Evolutionary conservation across 2,329 filamentous ascomycete genomes (phyloP).

Genomic region (Daldinia eschscholtzii): DNA sequence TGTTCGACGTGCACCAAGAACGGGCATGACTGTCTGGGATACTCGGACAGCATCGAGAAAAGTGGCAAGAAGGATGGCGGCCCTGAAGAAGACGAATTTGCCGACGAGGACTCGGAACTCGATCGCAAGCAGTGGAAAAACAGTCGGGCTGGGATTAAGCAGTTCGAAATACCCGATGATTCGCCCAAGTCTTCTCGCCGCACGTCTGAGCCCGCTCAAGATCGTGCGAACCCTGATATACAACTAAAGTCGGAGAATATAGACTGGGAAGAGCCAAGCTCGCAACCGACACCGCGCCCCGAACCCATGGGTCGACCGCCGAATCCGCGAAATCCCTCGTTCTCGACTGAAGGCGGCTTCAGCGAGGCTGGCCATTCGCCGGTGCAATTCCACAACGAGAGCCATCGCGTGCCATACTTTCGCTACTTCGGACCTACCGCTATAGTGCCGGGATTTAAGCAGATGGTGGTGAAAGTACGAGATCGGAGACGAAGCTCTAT

Average conservation of each 20-base stretch:
- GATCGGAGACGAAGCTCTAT: conserved; percentile 74
- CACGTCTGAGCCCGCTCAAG: conserved; percentile 46
- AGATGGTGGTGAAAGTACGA: conserved; percentile 86
- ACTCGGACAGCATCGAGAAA: conserved; percentile 67
- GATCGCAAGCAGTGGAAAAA: conserved; percentile 51
- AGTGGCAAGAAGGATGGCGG: conserved; percentile 52
- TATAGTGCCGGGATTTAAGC: conserved; percentile 91
- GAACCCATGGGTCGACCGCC: conserved; percentile 45
- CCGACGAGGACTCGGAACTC: conserved; percentile 51
- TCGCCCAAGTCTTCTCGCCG: conserved; percentile 41
- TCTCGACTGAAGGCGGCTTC: conserved; percentile 57
- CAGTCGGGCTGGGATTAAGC: conserved; percentile 45
- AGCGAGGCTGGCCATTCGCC: conserved; percentile 60
- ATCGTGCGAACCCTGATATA: conserved; percentile 43
- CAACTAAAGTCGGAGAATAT: conserved; percentile 50
- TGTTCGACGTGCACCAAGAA: conserved; percentile 81
- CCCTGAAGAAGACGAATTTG: conserved; percentile 55
- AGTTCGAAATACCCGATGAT: conserved; percentile 47
- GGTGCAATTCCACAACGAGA: conserved; percentile 63
- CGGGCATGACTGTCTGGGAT: conserved; percentile 76
- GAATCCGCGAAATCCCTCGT: conserved; percentile 54
- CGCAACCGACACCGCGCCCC: conserved; percentile 48
- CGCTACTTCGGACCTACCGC: conserved; percentile 91
- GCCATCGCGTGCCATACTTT: conserved; percentile 84
- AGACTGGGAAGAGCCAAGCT: conserved; percentile 51